Evolutionary conservation across 305 asterid genomes (phyloP), one percentile per base, ranked within the genome.

Genomic region (Fraxinus velutina): DNA sequence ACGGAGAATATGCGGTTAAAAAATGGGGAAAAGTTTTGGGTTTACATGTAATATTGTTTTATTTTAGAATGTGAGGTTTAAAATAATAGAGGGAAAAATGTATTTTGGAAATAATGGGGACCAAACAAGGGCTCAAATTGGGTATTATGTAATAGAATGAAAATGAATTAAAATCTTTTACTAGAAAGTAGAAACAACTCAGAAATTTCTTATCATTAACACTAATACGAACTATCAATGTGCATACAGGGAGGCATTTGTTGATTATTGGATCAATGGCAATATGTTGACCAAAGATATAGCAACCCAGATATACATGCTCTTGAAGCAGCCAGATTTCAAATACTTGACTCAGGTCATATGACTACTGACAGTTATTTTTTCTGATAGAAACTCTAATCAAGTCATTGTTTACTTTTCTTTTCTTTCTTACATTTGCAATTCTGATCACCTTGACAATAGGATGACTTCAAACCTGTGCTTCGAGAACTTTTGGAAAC

Each of bases 401-500:
- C 29, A 33, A 77, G 27, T 5, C 62, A 44, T 77, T 9, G 47
- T 77, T 21, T 74, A 32, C 57, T 22, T 78, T 15, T 73, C 30
- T 27, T 78, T 33, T 77, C 80, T 83, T 77, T 62, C 30, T 55
- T 21, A 2, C 62, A 21, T 72, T 89, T 83, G 42, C 78, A 55
- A 80, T 27, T 62, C 39, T 72, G 77, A 50, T 73, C 15, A 37
- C 77, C 83, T 88, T 86, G 78, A 70, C 81, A 78, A 81, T 80
- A 95, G 99, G 97, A 89, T 73, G 98, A 93, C 90, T 92, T 95
- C 87, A 93, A 92, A 84, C 94, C 97, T 62, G 88, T 95, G 68
- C 98, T 95, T 87, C 94, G 92, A 83, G 99, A 95, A 81, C 97
- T 95, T 87, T 87, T 95, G 92, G 88, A 93, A 60, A 87, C 98